Conservation (phyloP, 176 grass and related monocot species). For the Chloris gayana region DNA sequence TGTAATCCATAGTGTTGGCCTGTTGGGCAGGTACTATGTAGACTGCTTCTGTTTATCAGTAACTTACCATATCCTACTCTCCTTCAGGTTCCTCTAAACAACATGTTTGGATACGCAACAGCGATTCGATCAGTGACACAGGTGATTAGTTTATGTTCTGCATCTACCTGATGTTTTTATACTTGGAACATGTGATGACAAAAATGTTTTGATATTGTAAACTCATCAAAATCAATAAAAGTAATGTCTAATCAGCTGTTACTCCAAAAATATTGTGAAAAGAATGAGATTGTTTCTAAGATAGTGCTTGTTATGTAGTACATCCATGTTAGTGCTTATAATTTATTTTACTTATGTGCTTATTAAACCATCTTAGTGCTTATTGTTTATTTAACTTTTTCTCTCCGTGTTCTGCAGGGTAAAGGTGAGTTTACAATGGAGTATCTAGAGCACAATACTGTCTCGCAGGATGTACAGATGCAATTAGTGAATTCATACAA, state of each 20-base stretch:
- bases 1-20: slow-evolving; percentile 5
- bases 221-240: background rate
- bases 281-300: background rate
- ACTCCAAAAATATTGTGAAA: background rate
- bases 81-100: slow-evolving; percentile 92
- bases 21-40: background rate
- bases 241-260: background rate
- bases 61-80: slow-evolving; percentile 9
- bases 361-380: background rate
- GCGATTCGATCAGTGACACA: slow-evolving; percentile 91
- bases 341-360: too few species aligned
- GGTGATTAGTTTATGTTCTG: slow-evolving; percentile 44
- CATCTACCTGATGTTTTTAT: background rate
- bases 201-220: background rate
- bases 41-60: slow-evolving; percentile 8
- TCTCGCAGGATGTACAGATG: slow-evolving; percentile 87
- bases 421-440: slow-evolving; percentile 99
- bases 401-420: slow-evolving; percentile 46
- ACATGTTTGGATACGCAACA: slow-evolving; percentile 98
- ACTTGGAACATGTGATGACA: background rate
- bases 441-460: slow-evolving; percentile 82
- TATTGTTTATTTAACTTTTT: slow-evolving; percentile 11
- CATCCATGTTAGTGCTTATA: background rate
- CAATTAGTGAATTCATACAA: slow-evolving; percentile 79
- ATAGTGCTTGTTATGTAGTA: background rate